These are phyloP conservation scores for Pinguiococcus pyrenoidosus DNA, from an alignment of 108 stramenopile species.

Conservation along the genomic window DNA sequence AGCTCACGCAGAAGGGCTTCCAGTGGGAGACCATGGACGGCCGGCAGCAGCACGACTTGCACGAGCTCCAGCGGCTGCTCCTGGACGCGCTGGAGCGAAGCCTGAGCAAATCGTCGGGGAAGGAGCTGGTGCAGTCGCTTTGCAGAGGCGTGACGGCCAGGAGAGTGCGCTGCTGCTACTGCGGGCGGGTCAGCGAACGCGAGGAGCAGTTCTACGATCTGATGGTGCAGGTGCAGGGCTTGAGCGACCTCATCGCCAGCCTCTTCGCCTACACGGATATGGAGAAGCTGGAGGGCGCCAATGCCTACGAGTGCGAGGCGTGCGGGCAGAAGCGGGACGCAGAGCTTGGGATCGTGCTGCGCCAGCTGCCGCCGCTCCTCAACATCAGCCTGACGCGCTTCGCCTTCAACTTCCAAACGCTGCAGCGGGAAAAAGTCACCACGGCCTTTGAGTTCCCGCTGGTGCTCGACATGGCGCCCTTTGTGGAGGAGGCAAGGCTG, in stretches of 20 bases:
- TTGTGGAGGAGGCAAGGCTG: too few relatives aligned
- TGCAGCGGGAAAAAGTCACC: conserved; percentile 31
- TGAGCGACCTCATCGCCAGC: conserved; percentile 9
- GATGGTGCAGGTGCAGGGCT: conserved; percentile 17
- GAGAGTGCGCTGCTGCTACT: conserved; percentile 19
- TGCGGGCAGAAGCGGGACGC: conserved; percentile 23
- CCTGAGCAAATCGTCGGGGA: conserved; percentile 14
- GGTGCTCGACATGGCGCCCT: conserved; percentile 30
- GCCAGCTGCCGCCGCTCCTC: conserved; percentile 16
- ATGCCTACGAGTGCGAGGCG: conserved; percentile 17
- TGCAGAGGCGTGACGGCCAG: conserved; percentile 18
- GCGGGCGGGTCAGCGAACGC: conserved; percentile 17
- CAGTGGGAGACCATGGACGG: conserved; percentile 21
- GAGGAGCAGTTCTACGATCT: conserved; percentile 20
- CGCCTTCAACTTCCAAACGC: conserved; percentile 13
- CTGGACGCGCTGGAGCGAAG: conserved; percentile 27
- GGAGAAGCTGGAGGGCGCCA: conserved; percentile 21
- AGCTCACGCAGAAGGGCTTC: conserved; percentile 11
- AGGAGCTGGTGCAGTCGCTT: conserved; percentile 10
- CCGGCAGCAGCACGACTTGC: conserved; percentile 22
- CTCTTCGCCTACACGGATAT: conserved; percentile 11
- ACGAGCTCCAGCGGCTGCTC: conserved; percentile 28
- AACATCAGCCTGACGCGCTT: conserved; percentile 32
- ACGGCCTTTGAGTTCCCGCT: conserved; percentile 20
- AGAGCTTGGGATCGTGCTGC: conserved; percentile 7